These are phyloP conservation scores for Naganishia onofrii DNA, from an alignment of 768 basidiomycete species.

Conservation along the genomic window DNA sequence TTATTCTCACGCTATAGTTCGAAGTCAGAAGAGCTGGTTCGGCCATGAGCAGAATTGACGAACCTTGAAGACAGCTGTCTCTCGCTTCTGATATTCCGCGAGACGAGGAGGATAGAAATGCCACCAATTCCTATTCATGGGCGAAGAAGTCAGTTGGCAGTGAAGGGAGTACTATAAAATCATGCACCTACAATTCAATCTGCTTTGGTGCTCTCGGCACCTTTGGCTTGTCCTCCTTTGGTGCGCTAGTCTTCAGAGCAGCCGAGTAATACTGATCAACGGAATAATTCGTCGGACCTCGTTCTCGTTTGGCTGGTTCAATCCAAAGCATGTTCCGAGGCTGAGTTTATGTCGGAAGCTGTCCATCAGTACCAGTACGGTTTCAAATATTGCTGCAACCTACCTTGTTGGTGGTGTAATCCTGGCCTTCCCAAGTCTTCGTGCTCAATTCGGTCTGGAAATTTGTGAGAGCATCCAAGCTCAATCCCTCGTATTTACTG, in stretches of 20 bases:
- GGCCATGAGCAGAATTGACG: not conserved
- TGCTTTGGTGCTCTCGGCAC: constrained; percentile 84
- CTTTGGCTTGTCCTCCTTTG: constrained; percentile 73
- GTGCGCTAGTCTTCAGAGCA: constrained; percentile 68
- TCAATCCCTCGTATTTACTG: constrained; percentile 86
- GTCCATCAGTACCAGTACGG: not conserved
- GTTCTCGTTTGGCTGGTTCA: constrained; percentile 86
- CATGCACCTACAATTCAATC: constrained; percentile 65
- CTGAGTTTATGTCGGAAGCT: constrained; percentile 7
- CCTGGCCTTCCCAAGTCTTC: constrained; percentile 94
- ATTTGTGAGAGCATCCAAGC: constrained; percentile 90
- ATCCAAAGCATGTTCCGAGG: constrained; percentile 55
- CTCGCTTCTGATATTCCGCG: constrained; percentile 77
- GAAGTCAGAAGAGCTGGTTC: not conserved
- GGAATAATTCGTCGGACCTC: constrained; percentile 82
- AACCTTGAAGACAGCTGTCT: constrained; percentile 65
- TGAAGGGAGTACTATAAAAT: not conserved
- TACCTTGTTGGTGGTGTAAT: constrained; percentile 73
- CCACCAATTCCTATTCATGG: constrained; percentile 67
- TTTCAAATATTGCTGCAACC: constrained; percentile 35
- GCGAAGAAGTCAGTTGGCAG: not conserved
- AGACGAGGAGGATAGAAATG: constrained; percentile 89
- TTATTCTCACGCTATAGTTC: constrained; percentile 25
- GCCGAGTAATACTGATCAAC: constrained; percentile 96
- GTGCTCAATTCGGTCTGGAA: constrained; percentile 86